Conservation (phyloP, 202 grass and related monocot genomes). For the Brachypodium distachyon region DNA sequence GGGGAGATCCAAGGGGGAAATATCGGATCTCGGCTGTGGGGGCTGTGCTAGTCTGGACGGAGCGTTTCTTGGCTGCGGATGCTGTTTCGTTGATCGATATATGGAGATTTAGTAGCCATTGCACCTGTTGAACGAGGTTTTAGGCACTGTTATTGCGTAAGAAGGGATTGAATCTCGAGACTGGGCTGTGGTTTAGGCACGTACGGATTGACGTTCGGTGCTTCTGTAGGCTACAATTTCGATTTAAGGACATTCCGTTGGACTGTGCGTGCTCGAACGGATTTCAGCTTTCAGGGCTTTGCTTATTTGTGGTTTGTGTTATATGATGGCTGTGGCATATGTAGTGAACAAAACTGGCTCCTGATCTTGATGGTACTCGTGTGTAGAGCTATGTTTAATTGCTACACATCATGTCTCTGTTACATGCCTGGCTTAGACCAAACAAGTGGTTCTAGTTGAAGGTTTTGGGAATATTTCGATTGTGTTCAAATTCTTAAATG, state of each 20-base stretch:
- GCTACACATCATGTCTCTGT: background rate
- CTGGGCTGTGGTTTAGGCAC: background rate
- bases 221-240: background rate
- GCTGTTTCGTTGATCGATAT: background rate
- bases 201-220: background rate
- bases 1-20: slow-evolving; percentile 17
- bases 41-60: background rate
- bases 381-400: background rate
- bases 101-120: background rate
- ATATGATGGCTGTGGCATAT: background rate
- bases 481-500: background rate
- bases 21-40: slow-evolving; percentile 22
- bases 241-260: background rate
- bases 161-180: background rate
- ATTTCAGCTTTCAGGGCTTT: background rate
- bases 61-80: background rate
- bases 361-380: background rate
- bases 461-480: background rate
- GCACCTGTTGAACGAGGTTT: background rate
- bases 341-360: background rate
- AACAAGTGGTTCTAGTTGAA: background rate
- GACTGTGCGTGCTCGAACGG: background rate
- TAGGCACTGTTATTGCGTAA: background rate
- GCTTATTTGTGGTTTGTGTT: background rate
- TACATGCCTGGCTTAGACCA: background rate